These are phyloP conservation scores for Sicyos baderoa DNA, from an alignment of 306 rosid species.

Conservation along the genomic window DNA sequence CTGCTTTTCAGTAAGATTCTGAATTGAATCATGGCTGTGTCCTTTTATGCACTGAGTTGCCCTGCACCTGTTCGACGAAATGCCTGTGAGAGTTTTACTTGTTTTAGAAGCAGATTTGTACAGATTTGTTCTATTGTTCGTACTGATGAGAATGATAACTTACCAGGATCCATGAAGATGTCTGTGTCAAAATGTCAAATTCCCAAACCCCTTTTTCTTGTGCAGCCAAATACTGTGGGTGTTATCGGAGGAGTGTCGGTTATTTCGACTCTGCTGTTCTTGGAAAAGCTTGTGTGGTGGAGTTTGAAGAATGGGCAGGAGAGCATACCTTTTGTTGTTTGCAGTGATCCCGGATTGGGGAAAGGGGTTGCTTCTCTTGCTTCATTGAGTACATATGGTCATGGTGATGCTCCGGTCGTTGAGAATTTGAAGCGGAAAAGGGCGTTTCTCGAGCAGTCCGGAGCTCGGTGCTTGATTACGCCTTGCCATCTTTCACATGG, in stretches of 20 bases:
- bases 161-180: constrained; percentile 25
- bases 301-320: constrained; percentile 45
- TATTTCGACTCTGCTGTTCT: constrained; percentile 60
- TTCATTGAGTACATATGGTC: constrained; percentile 27
- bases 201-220: constrained; percentile 28
- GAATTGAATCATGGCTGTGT: constrained; percentile 23
- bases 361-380: constrained; percentile 31
- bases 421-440: constrained; percentile 46
- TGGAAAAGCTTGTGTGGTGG: constrained; percentile 79
- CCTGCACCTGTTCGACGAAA: constrained; percentile 27
- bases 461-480: constrained; percentile 60
- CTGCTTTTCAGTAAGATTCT: background rate
- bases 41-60: constrained; percentile 26
- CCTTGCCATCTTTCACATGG: constrained; percentile 72
- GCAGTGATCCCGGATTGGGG: constrained; percentile 51
- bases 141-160: constrained; percentile 40
- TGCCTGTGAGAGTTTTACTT: constrained; percentile 24
- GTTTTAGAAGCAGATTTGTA: constrained; percentile 24
- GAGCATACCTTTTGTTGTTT: constrained; percentile 70
- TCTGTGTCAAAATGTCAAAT: constrained; percentile 25
- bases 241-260: constrained; percentile 71
- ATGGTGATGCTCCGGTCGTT: constrained; percentile 27
- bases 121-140: constrained; percentile 34
- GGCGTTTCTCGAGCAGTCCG: constrained; percentile 59
- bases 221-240: constrained; percentile 63